Conservation (phyloP, 2,329 filamentous ascomycete genomes). For the Cytospora schulzeri region DNA sequence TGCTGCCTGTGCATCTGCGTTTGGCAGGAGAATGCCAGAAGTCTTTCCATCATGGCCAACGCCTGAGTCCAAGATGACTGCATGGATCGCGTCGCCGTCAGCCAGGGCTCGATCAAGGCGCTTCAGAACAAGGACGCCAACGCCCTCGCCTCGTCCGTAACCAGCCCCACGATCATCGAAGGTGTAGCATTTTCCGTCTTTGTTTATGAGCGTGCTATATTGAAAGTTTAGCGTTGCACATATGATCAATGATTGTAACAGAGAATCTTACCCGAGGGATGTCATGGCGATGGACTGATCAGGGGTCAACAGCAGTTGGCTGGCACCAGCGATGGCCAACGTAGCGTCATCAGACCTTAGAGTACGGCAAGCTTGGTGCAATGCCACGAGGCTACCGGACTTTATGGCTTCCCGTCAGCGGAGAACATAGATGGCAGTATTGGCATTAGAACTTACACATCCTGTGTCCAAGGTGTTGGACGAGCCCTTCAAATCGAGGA, state of each 20-base stretch:
- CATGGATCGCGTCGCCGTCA: constrained; percentile 46
- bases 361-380: constrained; percentile 38
- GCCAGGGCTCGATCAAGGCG: constrained; percentile 46
- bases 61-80: constrained; percentile 45
- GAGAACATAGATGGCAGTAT: not conserved
- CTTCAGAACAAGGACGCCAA: constrained; percentile 50
- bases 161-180: constrained; percentile 43
- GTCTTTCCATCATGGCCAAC: constrained; percentile 49
- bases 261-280: constrained; percentile 12
- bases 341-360: constrained; percentile 35
- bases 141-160: constrained; percentile 55
- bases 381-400: constrained; percentile 36
- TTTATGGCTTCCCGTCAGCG: not conserved
- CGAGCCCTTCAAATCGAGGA: constrained; percentile 35
- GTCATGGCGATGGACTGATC: constrained; percentile 31
- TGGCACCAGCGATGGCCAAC: constrained; percentile 34
- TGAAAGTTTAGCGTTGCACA: not conserved
- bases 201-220: not conserved
- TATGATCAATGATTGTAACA: not conserved
- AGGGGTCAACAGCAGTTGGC: constrained; percentile 33
- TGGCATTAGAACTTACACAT: constrained; percentile 29
- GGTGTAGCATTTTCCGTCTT: constrained; percentile 28
- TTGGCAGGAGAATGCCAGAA: constrained; percentile 53
- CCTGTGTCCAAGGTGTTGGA: constrained; percentile 37
- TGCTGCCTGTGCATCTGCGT: constrained; percentile 39